These are phyloP conservation scores for Tuber aestivum DNA, from an alignment of 495 filamentous ascomycete genomes.

Conservation along the genomic window DNA sequence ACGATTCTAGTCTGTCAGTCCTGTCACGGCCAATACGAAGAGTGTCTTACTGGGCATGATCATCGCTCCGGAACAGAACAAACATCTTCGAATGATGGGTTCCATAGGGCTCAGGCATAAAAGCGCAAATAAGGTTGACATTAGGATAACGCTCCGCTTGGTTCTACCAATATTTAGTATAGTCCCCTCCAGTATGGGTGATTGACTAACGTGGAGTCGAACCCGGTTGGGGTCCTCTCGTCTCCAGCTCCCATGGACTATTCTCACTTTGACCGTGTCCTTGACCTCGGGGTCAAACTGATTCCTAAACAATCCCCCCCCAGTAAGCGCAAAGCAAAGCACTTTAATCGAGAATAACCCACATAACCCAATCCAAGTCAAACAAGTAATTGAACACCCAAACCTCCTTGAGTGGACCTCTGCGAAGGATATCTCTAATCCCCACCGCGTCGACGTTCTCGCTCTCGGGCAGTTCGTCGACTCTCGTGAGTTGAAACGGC, in stretches of 20 bases:
- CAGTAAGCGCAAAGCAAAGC: constrained; percentile 43
- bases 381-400: constrained; percentile 90
- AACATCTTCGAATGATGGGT: constrained; percentile 90
- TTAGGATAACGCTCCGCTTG: constrained; percentile 59
- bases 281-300: constrained; percentile 66
- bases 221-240: constrained; percentile 58
- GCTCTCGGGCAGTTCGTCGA: constrained; percentile 56
- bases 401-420: constrained; percentile 70
- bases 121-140: constrained; percentile 64
- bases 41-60: constrained; percentile 57
- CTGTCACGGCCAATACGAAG: constrained; percentile 1
- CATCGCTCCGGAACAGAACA: constrained; percentile 69
- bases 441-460: constrained; percentile 64
- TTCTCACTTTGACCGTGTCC: constrained; percentile 58
- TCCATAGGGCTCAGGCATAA: constrained; percentile 79
- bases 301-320: constrained; percentile 11
- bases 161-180: constrained; percentile 44
- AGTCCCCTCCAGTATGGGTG: not conserved
- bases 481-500: constrained; percentile 67
- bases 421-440: constrained; percentile 67
- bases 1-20: constrained; percentile 50
- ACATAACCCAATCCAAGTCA: constrained; percentile 71
- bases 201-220: constrained; percentile 54
- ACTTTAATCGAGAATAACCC: constrained; percentile 10
- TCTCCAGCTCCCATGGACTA: constrained; percentile 88